Conservation (phyloP, 305 asterid genomes). For the Andrographis paniculata region DNA sequence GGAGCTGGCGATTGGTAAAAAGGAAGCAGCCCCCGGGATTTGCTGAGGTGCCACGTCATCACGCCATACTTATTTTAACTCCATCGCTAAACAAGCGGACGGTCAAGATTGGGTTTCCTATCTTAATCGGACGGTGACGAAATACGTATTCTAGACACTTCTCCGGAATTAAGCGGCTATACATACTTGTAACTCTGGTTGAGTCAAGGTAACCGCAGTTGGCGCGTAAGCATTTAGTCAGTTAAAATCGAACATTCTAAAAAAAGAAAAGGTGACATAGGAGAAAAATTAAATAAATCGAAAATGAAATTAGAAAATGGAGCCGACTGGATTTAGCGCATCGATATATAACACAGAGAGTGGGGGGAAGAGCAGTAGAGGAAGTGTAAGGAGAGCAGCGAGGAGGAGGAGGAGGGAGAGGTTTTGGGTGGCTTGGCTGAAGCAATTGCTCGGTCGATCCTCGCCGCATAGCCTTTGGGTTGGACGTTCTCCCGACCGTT, state of each 20-base stretch:
- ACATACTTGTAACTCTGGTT: constrained; percentile 12
- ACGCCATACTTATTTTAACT: too few relatives aligned
- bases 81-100: too few relatives aligned
- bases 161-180: constrained; percentile 19
- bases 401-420: constrained; percentile 20
- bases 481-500: constrained; percentile 16
- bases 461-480: constrained; percentile 16
- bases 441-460: constrained; percentile 15
- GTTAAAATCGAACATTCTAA: constrained; percentile 9
- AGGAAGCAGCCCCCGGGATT: too few relatives aligned
- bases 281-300: not conserved
- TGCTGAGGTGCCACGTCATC: too few relatives aligned
- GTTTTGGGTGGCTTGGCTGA: constrained; percentile 17
- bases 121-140: too few relatives aligned
- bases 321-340: too few relatives aligned
- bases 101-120: too few relatives aligned
- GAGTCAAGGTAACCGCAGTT: not conserved
- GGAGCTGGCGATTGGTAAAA: too few relatives aligned
- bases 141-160: constrained; percentile 34
- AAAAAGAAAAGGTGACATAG: too few relatives aligned
- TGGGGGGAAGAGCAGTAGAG: constrained; percentile 13
- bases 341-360: constrained; percentile 8
- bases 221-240: constrained; percentile 13
- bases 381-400: constrained; percentile 9
- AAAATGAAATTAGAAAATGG: not conserved